These are phyloP conservation scores for Metschnikowia kunwiensis DNA, from an alignment of 805 yeast species.

Conservation along the genomic window DNA sequence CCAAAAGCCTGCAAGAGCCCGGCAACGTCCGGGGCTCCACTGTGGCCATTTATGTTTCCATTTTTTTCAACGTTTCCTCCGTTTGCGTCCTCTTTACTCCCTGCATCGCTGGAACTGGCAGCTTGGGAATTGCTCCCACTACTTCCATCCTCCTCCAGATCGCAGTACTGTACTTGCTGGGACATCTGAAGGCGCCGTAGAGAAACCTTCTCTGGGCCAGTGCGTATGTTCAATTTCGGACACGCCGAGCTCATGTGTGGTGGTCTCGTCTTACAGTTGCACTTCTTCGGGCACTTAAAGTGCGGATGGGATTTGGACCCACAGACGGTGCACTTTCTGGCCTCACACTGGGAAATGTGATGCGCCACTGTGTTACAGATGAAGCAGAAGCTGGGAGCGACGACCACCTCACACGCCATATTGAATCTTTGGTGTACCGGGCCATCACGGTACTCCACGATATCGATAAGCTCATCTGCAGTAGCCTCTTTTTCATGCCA, in stretches of 20 bases:
- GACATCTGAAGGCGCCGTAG: slow-evolving; percentile 1
- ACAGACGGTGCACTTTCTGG: slow-evolving; percentile 4
- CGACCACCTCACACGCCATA: slow-evolving; percentile 3
- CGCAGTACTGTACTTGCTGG: too few species aligned
- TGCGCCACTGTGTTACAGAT: slow-evolving; percentile 5
- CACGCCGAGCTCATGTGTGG: slow-evolving; percentile 1
- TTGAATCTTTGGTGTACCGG: background rate
- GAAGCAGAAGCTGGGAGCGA: slow-evolving; percentile 2
- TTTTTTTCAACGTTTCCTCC: too few species aligned
- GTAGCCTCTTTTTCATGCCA: background rate
- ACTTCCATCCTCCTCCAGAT: too few species aligned
- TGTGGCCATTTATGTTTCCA: too few species aligned
- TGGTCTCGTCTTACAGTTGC: slow-evolving; percentile 5
- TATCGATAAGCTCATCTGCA: background rate
- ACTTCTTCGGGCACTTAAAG: slow-evolving; percentile 2
- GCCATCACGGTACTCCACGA: background rate
- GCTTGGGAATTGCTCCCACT: too few species aligned
- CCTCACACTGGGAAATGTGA: background rate
- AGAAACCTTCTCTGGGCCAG: slow-evolving; percentile 1
- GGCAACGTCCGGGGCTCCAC: too few species aligned
- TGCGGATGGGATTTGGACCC: slow-evolving; percentile 2
- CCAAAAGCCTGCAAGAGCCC: too few species aligned
- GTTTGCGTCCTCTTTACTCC: too few species aligned
- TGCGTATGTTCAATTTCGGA: background rate
- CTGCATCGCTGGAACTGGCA: too few species aligned